Evolutionary conservation across 2,329 filamentous ascomycete genomes (phyloP).

Genomic region (Cordyceps militaris): DNA sequence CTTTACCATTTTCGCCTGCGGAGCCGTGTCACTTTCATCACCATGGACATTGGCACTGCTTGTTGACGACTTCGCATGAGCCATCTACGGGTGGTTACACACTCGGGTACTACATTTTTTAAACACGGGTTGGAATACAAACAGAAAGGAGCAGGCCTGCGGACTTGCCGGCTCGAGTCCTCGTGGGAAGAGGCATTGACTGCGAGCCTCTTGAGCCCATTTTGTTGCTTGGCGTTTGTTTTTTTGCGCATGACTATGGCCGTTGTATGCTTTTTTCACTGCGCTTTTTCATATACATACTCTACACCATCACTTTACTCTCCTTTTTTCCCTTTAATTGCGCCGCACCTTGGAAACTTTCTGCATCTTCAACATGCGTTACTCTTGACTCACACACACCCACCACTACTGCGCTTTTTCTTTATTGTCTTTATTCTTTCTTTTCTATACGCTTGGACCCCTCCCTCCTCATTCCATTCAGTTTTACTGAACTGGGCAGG

Average conservation of each 20-base stretch:
- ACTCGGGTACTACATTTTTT: conserved; percentile 9
- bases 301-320: neutral
- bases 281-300: neutral
- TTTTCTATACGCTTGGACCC: conserved; percentile 3
- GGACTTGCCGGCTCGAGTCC: conserved; percentile 3
- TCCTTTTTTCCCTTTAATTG: conserved; percentile 2
- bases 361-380: neutral
- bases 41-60: conserved; percentile 18
- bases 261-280: neutral
- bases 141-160: neutral
- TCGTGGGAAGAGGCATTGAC: neutral
- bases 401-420: neutral
- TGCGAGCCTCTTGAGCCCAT: neutral
- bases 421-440: neutral
- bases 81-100: conserved; percentile 36
- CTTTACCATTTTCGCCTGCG: conserved; percentile 3
- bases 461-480: neutral
- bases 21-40: neutral
- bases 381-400: neutral
- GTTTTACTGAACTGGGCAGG: neutral
- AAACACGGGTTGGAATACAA: conserved; percentile 6
- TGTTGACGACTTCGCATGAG: conserved; percentile 42
- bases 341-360: conserved; percentile 5
- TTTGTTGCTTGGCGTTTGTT: neutral
- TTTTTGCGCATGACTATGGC: neutral